These are phyloP conservation scores for Dalbergia oliveri DNA, from an alignment of 306 rosid genomes.

Conservation along the genomic window DNA sequence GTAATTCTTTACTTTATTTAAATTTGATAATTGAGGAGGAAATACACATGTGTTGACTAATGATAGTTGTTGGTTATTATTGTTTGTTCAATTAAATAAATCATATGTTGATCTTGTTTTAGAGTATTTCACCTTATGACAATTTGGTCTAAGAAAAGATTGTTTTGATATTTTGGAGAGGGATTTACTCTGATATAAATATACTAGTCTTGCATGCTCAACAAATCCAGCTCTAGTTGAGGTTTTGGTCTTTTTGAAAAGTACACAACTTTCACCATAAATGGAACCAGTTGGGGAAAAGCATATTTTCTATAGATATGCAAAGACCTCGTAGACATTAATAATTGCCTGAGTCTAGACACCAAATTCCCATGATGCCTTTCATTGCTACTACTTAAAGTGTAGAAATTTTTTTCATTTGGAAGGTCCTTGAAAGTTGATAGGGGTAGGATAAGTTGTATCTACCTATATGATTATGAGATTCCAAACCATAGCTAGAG, in stretches of 20 bases:
- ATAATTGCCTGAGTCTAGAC: not conserved
- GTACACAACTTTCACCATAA: not conserved
- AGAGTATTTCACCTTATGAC: constrained; percentile 15
- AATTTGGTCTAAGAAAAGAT: not conserved
- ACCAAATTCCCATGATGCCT: no score
- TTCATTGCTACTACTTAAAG: not conserved
- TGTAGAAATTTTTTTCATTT: no score
- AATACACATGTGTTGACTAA: not conserved
- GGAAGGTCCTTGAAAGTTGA: no score
- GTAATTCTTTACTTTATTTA: not conserved
- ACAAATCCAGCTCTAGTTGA: not conserved
- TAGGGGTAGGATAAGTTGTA: no score
- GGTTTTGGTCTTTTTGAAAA: not conserved
- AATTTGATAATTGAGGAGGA: not conserved
- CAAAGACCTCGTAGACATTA: not conserved
- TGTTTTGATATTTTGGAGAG: not conserved
- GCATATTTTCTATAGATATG: constrained; percentile 10
- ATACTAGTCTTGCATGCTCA: not conserved
- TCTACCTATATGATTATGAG: no score
- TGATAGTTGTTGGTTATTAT: not conserved
- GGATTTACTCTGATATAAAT: not conserved
- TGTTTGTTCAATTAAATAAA: constrained; percentile 13
- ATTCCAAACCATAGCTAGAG: no score
- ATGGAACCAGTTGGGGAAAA: not conserved
- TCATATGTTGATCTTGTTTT: constrained; percentile 24